phyloP scores from a whole-genome alignment of 2,329 filamentous ascomycete species.

The Shiraia sp. region DNA sequence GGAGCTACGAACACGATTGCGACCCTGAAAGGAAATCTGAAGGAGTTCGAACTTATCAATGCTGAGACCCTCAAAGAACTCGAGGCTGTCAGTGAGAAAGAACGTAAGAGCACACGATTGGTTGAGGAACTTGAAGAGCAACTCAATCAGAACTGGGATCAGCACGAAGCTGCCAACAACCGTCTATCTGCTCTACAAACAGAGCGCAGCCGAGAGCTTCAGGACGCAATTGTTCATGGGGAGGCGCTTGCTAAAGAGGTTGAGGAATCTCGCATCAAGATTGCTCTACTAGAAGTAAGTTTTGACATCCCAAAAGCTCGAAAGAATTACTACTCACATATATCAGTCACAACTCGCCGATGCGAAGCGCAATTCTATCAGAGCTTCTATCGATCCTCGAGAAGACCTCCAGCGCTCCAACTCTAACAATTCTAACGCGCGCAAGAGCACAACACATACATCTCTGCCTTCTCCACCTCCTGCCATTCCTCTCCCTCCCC shows the following conservation, averaged over 20 bases:
- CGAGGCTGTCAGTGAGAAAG: constrained; percentile 62
- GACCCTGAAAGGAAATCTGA: constrained; percentile 49
- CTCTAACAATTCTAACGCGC: constrained; percentile 69
- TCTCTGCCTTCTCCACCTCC: constrained; percentile 93
- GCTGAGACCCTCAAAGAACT: constrained; percentile 62
- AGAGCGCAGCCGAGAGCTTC: constrained; percentile 49
- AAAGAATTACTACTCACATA: constrained; percentile 26
- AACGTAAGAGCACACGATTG: constrained; percentile 88
- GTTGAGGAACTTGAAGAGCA: constrained; percentile 98
- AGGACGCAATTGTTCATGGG: constrained; percentile 46
- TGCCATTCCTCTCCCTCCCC: constrained; percentile 90
- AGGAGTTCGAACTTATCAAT: constrained; percentile 53
- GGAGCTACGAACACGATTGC: constrained; percentile 44
- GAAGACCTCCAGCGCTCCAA: constrained; percentile 58
- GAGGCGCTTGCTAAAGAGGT: constrained; percentile 62
- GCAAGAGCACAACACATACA: constrained; percentile 80
- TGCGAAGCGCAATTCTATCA: constrained; percentile 52
- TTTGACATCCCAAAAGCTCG: background rate
- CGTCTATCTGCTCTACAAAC: constrained; percentile 71
- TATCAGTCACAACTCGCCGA: constrained; percentile 65
- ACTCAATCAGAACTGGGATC: constrained; percentile 91
- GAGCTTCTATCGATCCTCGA: constrained; percentile 51
- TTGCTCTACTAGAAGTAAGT: constrained; percentile 76
- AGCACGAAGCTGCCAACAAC: constrained; percentile 83
- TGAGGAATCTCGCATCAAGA: constrained; percentile 77